Conservation (phyloP, 306 rosid genomes). For the Sicyos baderoa region DNA sequence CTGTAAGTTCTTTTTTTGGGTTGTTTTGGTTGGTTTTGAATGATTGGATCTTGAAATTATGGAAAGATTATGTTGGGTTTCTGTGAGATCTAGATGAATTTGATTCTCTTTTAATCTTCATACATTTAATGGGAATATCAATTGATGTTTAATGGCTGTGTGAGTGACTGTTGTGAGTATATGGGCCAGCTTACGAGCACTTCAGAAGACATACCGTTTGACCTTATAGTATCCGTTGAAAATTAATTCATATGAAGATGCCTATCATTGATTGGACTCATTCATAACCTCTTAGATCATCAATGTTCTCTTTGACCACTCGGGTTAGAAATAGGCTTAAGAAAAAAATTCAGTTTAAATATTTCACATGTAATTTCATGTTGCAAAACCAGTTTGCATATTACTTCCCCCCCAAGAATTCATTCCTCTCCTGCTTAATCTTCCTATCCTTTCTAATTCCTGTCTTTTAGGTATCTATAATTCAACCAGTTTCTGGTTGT, state of each 20-base stretch:
- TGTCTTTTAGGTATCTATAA: slow-evolving; percentile 68
- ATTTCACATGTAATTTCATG: neutral
- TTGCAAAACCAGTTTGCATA: neutral
- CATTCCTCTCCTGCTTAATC: neutral
- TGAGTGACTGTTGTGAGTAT: neutral
- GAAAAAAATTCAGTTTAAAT: neutral
- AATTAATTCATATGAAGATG: too few relatives aligned
- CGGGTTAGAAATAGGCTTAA: too few relatives aligned
- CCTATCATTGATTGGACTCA: too few relatives aligned
- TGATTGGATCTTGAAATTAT: neutral
- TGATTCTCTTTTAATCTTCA: neutral
- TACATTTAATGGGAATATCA: neutral
- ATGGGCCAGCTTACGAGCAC: too few relatives aligned
- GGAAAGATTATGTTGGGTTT: neutral
- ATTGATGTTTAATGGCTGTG: neutral
- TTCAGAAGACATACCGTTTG: too few relatives aligned
- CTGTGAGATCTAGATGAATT: slow-evolving; percentile 12
- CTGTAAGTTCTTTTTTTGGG: slow-evolving; percentile 46
- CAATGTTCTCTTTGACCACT: too few relatives aligned
- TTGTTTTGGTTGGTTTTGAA: neutral
- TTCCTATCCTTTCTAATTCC: slow-evolving; percentile 6
- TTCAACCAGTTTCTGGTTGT: slow-evolving; percentile 95
- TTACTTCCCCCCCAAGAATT: neutral
- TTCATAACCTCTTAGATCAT: too few relatives aligned
- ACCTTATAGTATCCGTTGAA: too few relatives aligned